A percentile compares a stretch with the other conserved stretches of the same genome.
phyloP scores from a whole-genome alignment of 805 yeast species.

The Priceomyces medius region DNA sequence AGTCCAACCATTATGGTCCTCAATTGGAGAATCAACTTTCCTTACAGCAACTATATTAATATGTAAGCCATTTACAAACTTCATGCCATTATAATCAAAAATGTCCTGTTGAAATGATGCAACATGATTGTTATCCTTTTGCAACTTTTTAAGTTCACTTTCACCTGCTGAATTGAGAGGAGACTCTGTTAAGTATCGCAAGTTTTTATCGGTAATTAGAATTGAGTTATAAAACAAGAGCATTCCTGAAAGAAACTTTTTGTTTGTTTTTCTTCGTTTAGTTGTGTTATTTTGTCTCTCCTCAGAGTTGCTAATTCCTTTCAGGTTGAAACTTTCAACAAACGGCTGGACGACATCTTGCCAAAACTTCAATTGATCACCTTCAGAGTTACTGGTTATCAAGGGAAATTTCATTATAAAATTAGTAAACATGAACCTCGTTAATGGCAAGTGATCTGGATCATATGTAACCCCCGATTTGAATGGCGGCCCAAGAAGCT shows the following conservation, averaged over 20 bases:
- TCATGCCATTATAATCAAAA: conserved; percentile 23
- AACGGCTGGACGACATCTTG: conserved; percentile 74
- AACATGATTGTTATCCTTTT: conserved; percentile 1
- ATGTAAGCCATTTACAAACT: conserved; percentile 54
- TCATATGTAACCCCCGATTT: conserved; percentile 25
- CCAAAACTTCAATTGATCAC: conserved; percentile 65
- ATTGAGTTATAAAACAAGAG: conserved; percentile 75
- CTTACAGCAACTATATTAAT: conserved; percentile 71
- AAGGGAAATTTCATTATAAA: conserved; percentile 76
- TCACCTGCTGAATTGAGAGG: conserved; percentile 38
- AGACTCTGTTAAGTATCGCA: conserved; percentile 39
- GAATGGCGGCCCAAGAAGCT: conserved; percentile 80
- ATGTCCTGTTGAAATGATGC: conserved; percentile 2
- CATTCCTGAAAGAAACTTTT: conserved; percentile 60
- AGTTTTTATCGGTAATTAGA: conserved; percentile 59
- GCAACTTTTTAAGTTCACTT: conserved; percentile 36
- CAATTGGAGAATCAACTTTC: conserved; percentile 9
- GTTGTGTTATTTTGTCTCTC: conserved; percentile 73
- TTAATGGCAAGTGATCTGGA: conserved; percentile 56
- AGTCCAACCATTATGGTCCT: background rate
- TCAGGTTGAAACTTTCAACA: conserved; percentile 71
- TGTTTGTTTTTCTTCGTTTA: conserved; percentile 58
- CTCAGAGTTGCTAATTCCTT: conserved; percentile 67
- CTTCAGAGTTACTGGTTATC: conserved; percentile 47
- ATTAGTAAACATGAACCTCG: conserved; percentile 61